Conservation (phyloP, 148 eudicot genomes). For the Camellia granthamiana region DNA sequence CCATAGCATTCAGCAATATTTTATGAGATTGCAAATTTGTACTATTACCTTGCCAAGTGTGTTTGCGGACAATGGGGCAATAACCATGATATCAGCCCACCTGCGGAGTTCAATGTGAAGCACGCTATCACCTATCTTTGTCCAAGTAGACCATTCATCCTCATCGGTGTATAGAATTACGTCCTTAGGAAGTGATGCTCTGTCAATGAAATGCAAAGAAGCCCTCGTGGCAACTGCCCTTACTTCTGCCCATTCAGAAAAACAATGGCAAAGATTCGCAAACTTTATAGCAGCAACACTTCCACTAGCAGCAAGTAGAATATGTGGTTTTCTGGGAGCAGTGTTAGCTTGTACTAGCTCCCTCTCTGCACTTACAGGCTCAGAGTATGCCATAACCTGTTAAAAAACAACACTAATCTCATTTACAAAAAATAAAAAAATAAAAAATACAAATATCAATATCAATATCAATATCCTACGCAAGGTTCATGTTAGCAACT, state of each 20-base stretch:
- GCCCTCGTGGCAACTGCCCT: slow-evolving; percentile 79
- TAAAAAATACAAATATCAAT: background rate
- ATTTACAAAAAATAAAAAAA: background rate
- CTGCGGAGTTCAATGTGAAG: slow-evolving; percentile 89
- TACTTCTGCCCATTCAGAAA: slow-evolving; percentile 96
- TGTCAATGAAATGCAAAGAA: slow-evolving; percentile 75
- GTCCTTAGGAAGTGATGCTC: slow-evolving; percentile 59
- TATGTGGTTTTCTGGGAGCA: slow-evolving; percentile 61
- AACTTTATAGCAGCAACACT: slow-evolving; percentile 95
- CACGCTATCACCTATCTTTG: slow-evolving; percentile 75
- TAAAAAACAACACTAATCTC: background rate
- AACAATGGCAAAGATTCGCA: slow-evolving; percentile 78
- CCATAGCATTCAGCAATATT: background rate
- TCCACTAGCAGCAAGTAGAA: slow-evolving; percentile 95
- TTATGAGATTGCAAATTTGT: background rate
- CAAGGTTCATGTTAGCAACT: background rate
- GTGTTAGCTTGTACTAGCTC: slow-evolving; percentile 34
- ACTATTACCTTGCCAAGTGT: slow-evolving; percentile 80
- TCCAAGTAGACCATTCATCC: slow-evolving; percentile 91
- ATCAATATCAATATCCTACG: background rate
- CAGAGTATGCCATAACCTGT: slow-evolving; percentile 38
- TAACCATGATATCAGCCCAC: slow-evolving; percentile 98
- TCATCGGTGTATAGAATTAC: slow-evolving; percentile 80
- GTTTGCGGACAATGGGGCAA: slow-evolving; percentile 92
- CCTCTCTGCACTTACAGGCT: slow-evolving; percentile 23